Evolutionary conservation across 805 yeast genomes (phyloP).

Genomic region (Suhomyces sp.): DNA sequence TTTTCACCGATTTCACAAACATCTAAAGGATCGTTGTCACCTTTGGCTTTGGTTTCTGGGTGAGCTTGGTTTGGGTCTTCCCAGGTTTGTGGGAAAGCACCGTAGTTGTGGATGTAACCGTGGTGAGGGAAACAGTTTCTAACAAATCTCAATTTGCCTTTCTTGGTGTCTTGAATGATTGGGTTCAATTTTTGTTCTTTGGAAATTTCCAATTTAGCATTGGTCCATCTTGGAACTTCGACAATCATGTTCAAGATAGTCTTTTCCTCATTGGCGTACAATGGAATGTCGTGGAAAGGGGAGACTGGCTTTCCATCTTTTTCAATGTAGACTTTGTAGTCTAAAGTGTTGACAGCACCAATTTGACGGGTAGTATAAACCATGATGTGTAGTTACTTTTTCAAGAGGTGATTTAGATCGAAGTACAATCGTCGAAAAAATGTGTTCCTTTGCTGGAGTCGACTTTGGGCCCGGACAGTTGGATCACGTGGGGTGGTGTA

Average conservation of each 20-base stretch:
- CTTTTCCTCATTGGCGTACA: conserved; percentile 91
- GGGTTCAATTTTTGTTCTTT: conserved; percentile 86
- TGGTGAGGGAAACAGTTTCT: conserved; percentile 98
- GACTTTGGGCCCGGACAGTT: neutral
- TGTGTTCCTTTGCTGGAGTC: neutral
- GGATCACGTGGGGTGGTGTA: conserved; percentile 3
- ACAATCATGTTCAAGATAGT: conserved; percentile 79
- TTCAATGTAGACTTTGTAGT: conserved; percentile 87
- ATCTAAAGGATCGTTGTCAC: conserved; percentile 49
- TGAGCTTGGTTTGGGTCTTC: conserved; percentile 64
- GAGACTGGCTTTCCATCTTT: conserved; percentile 92
- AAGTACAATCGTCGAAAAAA: conserved; percentile 2
- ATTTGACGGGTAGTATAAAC: conserved; percentile 85
- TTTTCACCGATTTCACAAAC: conserved; percentile 50
- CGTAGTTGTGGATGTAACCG: conserved; percentile 97
- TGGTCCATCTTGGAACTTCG: conserved; percentile 98
- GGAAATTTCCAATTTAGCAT: conserved; percentile 93
- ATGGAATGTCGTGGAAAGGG: conserved; percentile 76
- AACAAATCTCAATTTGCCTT: conserved; percentile 93
- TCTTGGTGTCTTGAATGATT: conserved; percentile 94
- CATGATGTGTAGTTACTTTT: conserved; percentile 40
- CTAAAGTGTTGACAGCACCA: conserved; percentile 94
- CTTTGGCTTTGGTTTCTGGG: conserved; percentile 59
- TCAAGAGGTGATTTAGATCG: neutral
- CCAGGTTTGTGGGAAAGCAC: conserved; percentile 97